Conservation (phyloP, 257 asterid genomes). For the Penstemon barbatus region DNA sequence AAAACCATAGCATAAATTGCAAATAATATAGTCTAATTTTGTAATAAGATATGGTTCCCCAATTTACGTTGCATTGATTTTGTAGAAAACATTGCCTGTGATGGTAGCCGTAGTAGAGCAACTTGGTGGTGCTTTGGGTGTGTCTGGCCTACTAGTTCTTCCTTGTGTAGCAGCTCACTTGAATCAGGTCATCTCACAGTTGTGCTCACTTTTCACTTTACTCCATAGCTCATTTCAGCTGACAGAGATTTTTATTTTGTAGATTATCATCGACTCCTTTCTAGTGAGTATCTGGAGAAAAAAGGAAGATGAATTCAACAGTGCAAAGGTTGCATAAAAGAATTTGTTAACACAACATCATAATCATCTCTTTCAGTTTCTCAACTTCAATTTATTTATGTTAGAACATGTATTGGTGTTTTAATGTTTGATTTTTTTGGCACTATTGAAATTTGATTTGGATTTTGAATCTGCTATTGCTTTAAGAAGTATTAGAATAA, state of each 20-base stretch:
- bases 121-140: conserved; percentile 89
- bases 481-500: no score
- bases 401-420: no score
- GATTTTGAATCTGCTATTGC: no score
- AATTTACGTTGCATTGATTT: conserved; percentile 1
- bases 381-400: no score
- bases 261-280: conserved; percentile 87
- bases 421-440: no score
- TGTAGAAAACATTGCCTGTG: conserved; percentile 93
- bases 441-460: no score
- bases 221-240: conserved; percentile 14
- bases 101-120: conserved; percentile 98
- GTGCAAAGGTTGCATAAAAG: conserved; percentile 45
- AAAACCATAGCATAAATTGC: neutral
- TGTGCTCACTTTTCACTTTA: conserved; percentile 4
- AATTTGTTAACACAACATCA: neutral
- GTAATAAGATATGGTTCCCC: neutral
- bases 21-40: neutral
- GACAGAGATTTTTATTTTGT: conserved; percentile 23
- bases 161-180: conserved; percentile 96
- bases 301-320: conserved; percentile 32
- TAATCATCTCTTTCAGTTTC: no score
- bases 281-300: conserved; percentile 66
- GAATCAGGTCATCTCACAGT: conserved; percentile 60
- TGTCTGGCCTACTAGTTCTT: conserved; percentile 86